These are phyloP conservation scores for Phytophthora sp. DNA, from an alignment of 352 stramenopile species.

Conservation along the genomic window DNA sequence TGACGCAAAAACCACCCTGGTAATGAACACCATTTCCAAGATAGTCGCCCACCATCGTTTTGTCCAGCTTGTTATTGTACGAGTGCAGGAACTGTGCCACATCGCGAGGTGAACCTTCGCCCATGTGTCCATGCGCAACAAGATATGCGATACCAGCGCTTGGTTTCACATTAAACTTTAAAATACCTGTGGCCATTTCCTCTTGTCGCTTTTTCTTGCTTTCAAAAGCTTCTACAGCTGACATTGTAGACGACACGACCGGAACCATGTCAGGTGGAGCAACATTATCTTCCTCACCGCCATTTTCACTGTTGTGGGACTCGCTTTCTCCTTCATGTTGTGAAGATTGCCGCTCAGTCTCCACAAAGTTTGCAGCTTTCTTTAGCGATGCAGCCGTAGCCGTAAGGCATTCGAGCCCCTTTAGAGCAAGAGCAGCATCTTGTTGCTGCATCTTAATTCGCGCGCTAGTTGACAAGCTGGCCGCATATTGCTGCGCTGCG, in stretches of 20 bases:
- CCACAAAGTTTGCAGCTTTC: constrained; percentile 86
- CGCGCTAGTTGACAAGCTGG: constrained; percentile 64
- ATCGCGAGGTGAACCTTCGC: constrained; percentile 89
- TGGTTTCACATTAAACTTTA: constrained; percentile 99
- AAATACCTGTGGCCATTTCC: constrained; percentile 95
- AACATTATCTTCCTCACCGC: constrained; percentile 54
- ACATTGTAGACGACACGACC: constrained; percentile 57
- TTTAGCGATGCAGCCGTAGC: constrained; percentile 93
- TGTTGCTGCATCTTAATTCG: constrained; percentile 75
- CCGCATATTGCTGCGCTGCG: constrained; percentile 51
- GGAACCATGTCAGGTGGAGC: constrained; percentile 28
- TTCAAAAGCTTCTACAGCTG: constrained; percentile 95
- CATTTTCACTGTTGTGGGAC: constrained; percentile 40
- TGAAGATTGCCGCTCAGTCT: constrained; percentile 55
- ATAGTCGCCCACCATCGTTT: constrained; percentile 98
- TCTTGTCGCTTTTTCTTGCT: constrained; percentile 96
- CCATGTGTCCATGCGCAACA: constrained; percentile 91
- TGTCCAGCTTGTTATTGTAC: constrained; percentile 94
- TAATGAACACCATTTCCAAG: constrained; percentile 97
- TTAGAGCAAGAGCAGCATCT: constrained; percentile 75
- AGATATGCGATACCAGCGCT: constrained; percentile 93
- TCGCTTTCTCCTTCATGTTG: constrained; percentile 32
- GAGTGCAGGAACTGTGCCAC: constrained; percentile 96
- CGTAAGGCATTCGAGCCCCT: constrained; percentile 93
- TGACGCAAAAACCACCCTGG: constrained; percentile 91